A percentile compares a stretch with the other conserved stretches of the same genome.
These are phyloP conservation scores for Papilionanthe hybrid DNA, from an alignment of 116 monocot genomes.

Conservation along the genomic window DNA sequence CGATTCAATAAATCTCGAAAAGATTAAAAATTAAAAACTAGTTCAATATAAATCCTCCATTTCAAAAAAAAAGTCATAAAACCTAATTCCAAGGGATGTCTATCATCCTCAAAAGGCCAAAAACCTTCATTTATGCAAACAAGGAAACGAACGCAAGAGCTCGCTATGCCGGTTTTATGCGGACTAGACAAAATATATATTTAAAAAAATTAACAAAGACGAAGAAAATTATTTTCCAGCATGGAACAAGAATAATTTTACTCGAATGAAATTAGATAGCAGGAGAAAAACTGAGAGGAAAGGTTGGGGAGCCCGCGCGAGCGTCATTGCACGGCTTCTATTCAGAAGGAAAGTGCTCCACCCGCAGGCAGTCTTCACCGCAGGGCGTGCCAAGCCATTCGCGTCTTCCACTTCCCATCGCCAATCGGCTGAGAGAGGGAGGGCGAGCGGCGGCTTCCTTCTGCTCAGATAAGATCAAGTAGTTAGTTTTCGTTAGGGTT, in stretches of 20 bases:
- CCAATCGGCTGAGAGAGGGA: background rate
- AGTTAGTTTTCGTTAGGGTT: background rate
- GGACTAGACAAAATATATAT: too few species aligned
- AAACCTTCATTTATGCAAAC: too few species aligned
- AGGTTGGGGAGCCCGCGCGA: conserved; percentile 1
- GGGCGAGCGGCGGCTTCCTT: conserved; percentile 2
- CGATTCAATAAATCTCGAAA: too few species aligned
- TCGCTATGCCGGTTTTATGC: too few species aligned
- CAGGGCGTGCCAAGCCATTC: conserved; percentile 7
- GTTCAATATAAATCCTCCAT: too few species aligned
- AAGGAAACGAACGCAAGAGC: too few species aligned
- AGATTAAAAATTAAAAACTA: too few species aligned
- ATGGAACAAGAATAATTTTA: background rate
- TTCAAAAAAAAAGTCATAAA: too few species aligned
- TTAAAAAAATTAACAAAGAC: background rate
- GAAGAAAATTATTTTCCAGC: background rate
- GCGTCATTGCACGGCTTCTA: conserved; percentile 6
- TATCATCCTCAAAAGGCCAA: too few species aligned
- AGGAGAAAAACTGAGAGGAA: background rate
- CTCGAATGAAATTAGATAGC: background rate
- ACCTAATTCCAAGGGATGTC: too few species aligned
- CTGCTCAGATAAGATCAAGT: conserved; percentile 11
- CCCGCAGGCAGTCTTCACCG: conserved; percentile 8
- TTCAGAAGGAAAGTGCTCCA: conserved; percentile 3
- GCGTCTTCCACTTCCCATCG: background rate